Evolutionary conservation across 2,329 filamentous ascomycete genomes (phyloP).

Genomic region (Gyromitra esculenta): DNA sequence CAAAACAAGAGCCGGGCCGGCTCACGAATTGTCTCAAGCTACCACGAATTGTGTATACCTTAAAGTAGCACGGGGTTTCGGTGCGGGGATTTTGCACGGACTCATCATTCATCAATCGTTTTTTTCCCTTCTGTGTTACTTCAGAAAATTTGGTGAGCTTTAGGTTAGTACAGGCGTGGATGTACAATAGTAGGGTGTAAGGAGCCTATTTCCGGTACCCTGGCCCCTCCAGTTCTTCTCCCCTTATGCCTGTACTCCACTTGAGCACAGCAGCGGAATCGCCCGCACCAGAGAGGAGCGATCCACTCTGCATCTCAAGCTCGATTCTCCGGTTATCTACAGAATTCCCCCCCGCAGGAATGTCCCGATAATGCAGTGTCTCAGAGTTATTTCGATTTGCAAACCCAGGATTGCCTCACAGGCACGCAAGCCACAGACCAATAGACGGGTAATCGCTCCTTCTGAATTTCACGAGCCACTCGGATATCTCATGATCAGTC

Average conservation of each 20-base stretch:
- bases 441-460: background rate
- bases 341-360: background rate
- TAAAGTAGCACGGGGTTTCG: constrained; percentile 10
- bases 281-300: background rate
- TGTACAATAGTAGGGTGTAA: no score
- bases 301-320: background rate
- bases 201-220: no score
- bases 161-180: no score
- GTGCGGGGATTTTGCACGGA: constrained; percentile 23
- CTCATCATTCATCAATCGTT: background rate
- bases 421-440: background rate
- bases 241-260: no score
- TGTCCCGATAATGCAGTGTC: background rate
- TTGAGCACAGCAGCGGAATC: constrained; percentile 8
- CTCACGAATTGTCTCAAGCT: constrained; percentile 1
- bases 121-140: constrained; percentile 20
- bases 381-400: background rate
- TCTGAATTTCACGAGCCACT: background rate
- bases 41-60: background rate
- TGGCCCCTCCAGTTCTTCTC: no score
- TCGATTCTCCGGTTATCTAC: background rate
- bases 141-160: background rate
- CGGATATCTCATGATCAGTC: background rate
- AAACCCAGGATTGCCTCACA: background rate
- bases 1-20: constrained; percentile 9